Percentiles rank a stretch among this genome's conserved stretches.
Evolutionary conservation across 306 rosid genomes (phyloP).

Genomic region (Quillaja saponaria): DNA sequence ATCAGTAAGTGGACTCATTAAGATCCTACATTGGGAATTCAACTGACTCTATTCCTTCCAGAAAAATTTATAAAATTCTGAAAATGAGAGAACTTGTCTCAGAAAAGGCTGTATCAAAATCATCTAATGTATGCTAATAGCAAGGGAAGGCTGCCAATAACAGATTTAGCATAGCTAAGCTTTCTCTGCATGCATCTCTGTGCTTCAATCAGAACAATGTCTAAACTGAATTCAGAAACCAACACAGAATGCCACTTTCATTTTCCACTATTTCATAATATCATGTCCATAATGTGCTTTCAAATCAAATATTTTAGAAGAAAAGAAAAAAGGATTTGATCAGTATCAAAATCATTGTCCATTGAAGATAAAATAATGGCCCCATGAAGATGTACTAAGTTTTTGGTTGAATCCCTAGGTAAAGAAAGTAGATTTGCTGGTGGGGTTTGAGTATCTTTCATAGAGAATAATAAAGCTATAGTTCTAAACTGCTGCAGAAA

Average conservation of each 20-base stretch:
- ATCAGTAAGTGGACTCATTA: too few relatives aligned
- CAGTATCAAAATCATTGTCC: constrained; percentile 32
- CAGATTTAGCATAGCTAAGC: constrained; percentile 33
- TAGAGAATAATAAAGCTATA: constrained; percentile 9
- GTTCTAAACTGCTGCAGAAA: constrained; percentile 14
- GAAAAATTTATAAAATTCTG: neutral
- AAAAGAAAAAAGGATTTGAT: too few relatives aligned
- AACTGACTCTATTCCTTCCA: too few relatives aligned
- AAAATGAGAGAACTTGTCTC: constrained; percentile 17
- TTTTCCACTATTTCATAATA: constrained; percentile 7
- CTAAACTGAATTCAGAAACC: constrained; percentile 25
- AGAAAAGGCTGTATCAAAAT: constrained; percentile 21
- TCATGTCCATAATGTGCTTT: too few relatives aligned
- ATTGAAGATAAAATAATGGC: constrained; percentile 31
- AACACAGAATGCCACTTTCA: constrained; percentile 4
- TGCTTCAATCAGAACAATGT: constrained; percentile 2
- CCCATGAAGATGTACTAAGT: constrained; percentile 29
- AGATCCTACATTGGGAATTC: too few relatives aligned
- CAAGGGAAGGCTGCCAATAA: constrained; percentile 35
- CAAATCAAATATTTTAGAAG: too few relatives aligned
- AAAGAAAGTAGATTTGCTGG: constrained; percentile 24
- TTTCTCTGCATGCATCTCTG: constrained; percentile 26
- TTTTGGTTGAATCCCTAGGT: constrained; percentile 41
- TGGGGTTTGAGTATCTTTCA: constrained; percentile 39
- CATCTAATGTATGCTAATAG: neutral